Evolutionary conservation across 305 asterid genomes (phyloP).

Genomic region (Fraxinus albicans): DNA sequence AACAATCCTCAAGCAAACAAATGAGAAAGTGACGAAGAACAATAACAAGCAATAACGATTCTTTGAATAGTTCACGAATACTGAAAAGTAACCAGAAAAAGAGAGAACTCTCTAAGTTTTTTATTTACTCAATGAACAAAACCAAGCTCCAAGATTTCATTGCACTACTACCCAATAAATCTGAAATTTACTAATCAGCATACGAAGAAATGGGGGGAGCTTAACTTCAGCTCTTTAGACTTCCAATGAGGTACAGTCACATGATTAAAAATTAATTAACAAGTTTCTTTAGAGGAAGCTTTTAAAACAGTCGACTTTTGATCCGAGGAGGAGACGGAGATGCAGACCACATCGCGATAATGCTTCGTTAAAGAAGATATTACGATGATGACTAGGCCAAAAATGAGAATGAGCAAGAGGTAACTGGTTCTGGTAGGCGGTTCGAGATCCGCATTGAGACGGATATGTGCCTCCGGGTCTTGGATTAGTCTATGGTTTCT

Average conservation of each 20-base stretch:
- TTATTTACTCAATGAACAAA: not conserved
- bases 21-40: not conserved
- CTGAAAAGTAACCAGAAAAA: too few species aligned
- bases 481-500: slow-evolving; percentile 64
- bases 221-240: not conserved
- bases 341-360: slow-evolving; percentile 82
- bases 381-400: slow-evolving; percentile 50
- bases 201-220: not conserved
- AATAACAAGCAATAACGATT: too few species aligned
- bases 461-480: slow-evolving; percentile 63
- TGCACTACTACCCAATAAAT: not conserved
- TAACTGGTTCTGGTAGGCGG: slow-evolving; percentile 68
- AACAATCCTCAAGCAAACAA: not conserved
- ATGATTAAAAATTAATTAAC: not conserved
- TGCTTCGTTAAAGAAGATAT: slow-evolving; percentile 42
- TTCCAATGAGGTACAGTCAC: not conserved
- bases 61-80: too few species aligned
- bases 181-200: not conserved
- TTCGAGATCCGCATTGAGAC: slow-evolving; percentile 45
- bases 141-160: not conserved
- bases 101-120: too few species aligned
- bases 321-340: slow-evolving; percentile 71
- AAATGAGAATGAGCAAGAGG: slow-evolving; percentile 58
- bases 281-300: not conserved
- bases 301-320: slow-evolving; percentile 11